Evolutionary conservation across 805 yeast species (phyloP), one percentile per base, ranked within the genome.

Genomic region (Kuraishia floccosa): DNA sequence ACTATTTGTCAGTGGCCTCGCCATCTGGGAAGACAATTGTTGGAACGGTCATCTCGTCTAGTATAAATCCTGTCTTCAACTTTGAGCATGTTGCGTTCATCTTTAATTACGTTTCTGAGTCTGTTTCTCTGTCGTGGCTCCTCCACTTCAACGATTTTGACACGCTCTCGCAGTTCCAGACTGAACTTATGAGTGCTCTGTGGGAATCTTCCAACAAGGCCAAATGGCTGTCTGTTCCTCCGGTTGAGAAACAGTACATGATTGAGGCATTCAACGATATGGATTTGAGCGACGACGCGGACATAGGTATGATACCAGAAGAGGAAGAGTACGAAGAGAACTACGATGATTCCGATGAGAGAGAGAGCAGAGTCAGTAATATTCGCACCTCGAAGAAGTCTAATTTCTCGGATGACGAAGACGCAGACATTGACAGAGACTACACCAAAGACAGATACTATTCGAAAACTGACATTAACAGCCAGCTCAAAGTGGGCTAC

Each of bases 401-500:
- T 39, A 42, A 38, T 14, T 42, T 43, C 9, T 54, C 42, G 5
- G 56, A 48, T 32, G 58, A 52, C 9, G 67, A 58, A 12, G 57
- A 56, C 18, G 63, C 56, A 30, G 58, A 57, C 29, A 60, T 53
- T 8, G 62, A 58, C 9, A 58, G 50, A 7, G 55, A 54, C 16
- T 36, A 41, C 22, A 49, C 48, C 10, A 39, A 41, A 14, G 25
- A 31, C 24, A 36, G 39, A n/a, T 41, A 34, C 30, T 43, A 45
- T 11, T 42, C 55, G 18, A 39, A 39, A 13, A 48, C 37, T 24
- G 44, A 32, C 10, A 20, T 18, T 30, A 85, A 85, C 48, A 65
- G 72, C 31, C 75, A 72, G 15, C 60, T 86, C 44, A 76, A 81
- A 1, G 76, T 84, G 6, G 87, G 94, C 1, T 69, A 57, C 37